Conservation (phyloP, 202 grass and related monocot genomes). For the Alloteropsis angusta region DNA sequence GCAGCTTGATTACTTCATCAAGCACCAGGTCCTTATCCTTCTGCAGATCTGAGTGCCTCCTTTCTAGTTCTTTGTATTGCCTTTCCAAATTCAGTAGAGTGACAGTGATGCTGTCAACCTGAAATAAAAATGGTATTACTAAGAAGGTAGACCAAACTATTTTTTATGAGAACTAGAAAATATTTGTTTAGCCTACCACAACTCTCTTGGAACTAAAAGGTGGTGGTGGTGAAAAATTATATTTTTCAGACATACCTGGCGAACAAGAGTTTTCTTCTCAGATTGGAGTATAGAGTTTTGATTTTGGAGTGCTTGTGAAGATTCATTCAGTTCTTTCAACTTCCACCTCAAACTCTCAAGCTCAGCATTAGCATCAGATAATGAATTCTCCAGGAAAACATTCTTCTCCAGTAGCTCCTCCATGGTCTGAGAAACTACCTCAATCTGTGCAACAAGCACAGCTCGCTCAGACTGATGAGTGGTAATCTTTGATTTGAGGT, state of each 20-base stretch:
- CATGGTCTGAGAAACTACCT: constrained; percentile 56
- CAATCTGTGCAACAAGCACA: constrained; percentile 44
- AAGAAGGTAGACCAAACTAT: not conserved
- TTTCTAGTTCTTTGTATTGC: constrained; percentile 49
- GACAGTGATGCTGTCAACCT: constrained; percentile 52
- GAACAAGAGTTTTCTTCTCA: constrained; percentile 57
- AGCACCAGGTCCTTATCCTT: constrained; percentile 52
- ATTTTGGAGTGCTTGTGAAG: constrained; percentile 30
- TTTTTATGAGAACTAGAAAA: not conserved
- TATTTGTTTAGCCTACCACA: not conserved
- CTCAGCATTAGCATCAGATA: constrained; percentile 49
- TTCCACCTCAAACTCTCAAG: constrained; percentile 46
- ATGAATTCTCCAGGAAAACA: constrained; percentile 44
- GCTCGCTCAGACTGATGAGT: constrained; percentile 38
- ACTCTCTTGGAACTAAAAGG: not conserved
- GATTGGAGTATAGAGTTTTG: constrained; percentile 48
- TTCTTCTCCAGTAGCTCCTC: constrained; percentile 56
- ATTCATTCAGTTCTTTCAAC: constrained; percentile 45
- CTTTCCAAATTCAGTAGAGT: constrained; percentile 47
- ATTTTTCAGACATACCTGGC: constrained; percentile 44
- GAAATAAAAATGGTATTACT: constrained; percentile 19
- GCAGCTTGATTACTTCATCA: constrained; percentile 50
- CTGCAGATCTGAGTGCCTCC: constrained; percentile 41
- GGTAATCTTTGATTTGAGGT: constrained; percentile 43
- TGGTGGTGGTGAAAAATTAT: not conserved